phyloP scores from a whole-genome alignment of 1,139 yeast species.

The Hansenula sp. region DNA sequence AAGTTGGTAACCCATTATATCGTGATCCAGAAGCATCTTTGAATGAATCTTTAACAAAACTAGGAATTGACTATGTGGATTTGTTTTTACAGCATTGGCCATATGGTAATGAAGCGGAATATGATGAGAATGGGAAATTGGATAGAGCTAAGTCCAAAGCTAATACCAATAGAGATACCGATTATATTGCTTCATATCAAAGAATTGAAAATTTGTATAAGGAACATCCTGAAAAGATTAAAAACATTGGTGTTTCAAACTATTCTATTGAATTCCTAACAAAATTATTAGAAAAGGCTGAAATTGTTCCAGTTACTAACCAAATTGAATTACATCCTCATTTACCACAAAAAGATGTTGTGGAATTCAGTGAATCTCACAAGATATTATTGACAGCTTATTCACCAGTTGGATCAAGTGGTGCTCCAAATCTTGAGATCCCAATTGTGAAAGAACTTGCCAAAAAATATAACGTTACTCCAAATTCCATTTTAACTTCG shows the following conservation, averaged over 20 bases:
- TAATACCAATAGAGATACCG: conserved; percentile 35
- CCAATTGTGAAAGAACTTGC: conserved; percentile 38
- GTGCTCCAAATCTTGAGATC: conserved; percentile 46
- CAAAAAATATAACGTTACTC: conserved; percentile 37
- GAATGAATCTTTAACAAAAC: conserved; percentile 54
- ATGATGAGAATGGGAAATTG: conserved; percentile 31
- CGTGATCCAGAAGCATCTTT: conserved; percentile 55
- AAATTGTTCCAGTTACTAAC: conserved; percentile 60
- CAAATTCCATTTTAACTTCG: conserved; percentile 45
- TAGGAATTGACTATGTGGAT: conserved; percentile 79
- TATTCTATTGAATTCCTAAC: conserved; percentile 52
- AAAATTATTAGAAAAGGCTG: conserved; percentile 44
- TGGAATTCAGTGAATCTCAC: conserved; percentile 42
- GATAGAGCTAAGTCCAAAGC: no score
- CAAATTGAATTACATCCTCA: conserved; percentile 77
- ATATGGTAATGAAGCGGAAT: conserved; percentile 43
- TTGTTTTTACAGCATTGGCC: conserved; percentile 91
- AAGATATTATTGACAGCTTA: conserved; percentile 37
- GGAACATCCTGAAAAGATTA: conserved; percentile 49
- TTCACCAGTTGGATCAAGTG: conserved; percentile 54
- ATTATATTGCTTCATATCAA: conserved; percentile 49
- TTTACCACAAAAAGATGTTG: conserved; percentile 63
- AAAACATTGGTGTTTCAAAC: conserved; percentile 78
- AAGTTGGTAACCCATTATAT: conserved; percentile 69
- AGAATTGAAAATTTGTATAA: conserved; percentile 71